Base-by-base conservation (phyloP, 495 filamentous ascomycete species). In the Trichocladium antarcticum region DNA sequence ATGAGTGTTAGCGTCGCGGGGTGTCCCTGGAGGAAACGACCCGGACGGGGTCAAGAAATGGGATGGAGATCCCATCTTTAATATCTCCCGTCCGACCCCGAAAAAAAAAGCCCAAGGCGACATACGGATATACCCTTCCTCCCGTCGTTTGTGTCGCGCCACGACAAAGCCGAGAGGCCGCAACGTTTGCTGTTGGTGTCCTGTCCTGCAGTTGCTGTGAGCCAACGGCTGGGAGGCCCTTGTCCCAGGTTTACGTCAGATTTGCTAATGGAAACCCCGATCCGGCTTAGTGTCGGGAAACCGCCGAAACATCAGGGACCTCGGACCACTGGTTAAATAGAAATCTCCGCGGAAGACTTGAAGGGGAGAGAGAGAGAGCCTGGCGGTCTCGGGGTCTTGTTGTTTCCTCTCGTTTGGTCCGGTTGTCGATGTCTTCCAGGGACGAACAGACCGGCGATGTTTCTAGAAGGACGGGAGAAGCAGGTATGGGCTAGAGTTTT, bases 261-360 rank as follows among this genome's bases (percentile, higher is more conserved):
- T 59, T 63, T 61, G 55, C 53, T 63, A 63, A 63, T n/a, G 47
- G 55, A 57, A 63, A 63, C 44, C 57, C 44, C 35, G 20, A 60
- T 21, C 1, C 9, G 51, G 57, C 5, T 34, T 57, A 49, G 51
- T 51, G 51, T 16, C 46, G 42, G 46, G 41, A 50, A 16, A 14
- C 16, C 8, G 12, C 11, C 17, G 9, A 37, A 41, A 20, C 14
- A n/a, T 17, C 42, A 52, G 32, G 42, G 16, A 36, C 17, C 42
- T 20, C 20, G 28, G 24, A 19, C 37, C 42, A n/a, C n/a, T n/a
- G n/a, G n/a, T n/a, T n/a, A n/a, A n/a, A n/a, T n/a, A n/a, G n/a
- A 28, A 20, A 46, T 52, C 47, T 52, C 50, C 50, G 50, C 47
- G 47, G 47, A 43, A 38, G 31, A n/a, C n/a, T n/a, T n/a, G n/a